phyloP scores from a whole-genome alignment of 2,329 filamentous ascomycete species.

The Raffaelea ambrosiae region DNA sequence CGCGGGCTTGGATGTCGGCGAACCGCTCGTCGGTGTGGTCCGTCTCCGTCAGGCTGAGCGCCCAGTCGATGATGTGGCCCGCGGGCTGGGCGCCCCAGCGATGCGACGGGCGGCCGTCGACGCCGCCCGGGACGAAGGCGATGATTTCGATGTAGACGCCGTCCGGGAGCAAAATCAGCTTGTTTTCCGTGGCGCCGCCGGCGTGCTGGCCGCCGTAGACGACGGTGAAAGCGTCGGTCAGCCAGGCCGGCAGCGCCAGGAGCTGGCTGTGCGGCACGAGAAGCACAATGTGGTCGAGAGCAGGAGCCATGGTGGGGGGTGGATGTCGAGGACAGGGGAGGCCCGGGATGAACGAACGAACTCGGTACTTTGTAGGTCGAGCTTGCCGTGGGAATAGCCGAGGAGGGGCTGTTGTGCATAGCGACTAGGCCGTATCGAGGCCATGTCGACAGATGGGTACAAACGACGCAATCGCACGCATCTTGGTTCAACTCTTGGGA shows the following conservation, averaged over 20 bases:
- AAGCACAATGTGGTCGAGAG: constrained; percentile 57
- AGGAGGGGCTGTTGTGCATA: no score
- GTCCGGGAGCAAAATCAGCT: constrained; percentile 52
- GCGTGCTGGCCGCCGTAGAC: constrained; percentile 53
- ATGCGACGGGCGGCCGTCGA: constrained; percentile 35
- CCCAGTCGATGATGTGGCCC: constrained; percentile 50
- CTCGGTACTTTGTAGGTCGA: no score
- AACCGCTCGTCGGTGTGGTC: constrained; percentile 23
- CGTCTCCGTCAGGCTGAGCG: constrained; percentile 34
- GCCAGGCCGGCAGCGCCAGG: constrained; percentile 35
- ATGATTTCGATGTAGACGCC: constrained; percentile 61
- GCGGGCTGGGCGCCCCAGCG: constrained; percentile 48
- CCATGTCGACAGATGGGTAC: no score
- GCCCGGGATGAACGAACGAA: no score
- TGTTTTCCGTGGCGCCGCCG: constrained; percentile 52
- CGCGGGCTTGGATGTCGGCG: constrained; percentile 24
- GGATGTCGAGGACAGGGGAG: no score
- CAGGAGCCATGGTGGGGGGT: constrained; percentile 12
- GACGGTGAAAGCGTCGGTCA: constrained; percentile 47
- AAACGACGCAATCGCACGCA: no score
- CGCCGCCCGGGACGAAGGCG: constrained; percentile 43
- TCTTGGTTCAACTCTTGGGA: no score
- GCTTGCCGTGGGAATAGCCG: no score
- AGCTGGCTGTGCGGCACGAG: constrained; percentile 46
- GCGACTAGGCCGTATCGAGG: no score